Evolutionary conservation across 2,329 filamentous ascomycete genomes (phyloP), one percentile per base, ranked within the genome.

Genomic region (Penicillium sp.): DNA sequence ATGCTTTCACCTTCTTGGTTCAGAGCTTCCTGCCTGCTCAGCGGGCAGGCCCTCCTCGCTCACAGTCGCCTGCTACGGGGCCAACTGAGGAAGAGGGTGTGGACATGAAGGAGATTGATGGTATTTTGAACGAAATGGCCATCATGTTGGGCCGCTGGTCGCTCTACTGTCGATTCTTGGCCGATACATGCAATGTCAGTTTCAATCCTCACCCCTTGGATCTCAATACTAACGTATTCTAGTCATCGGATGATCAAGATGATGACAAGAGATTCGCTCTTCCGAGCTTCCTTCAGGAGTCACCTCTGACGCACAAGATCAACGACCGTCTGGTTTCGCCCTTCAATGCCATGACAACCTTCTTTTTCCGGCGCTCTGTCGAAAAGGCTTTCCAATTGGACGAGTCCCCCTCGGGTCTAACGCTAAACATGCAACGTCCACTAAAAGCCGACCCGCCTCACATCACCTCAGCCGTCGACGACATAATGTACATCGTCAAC

Each of bases 401-500:
- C 69, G 95, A 99, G 71, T 83, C 87, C 18, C 94, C 94, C 0
- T 76, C 81, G 1, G 91, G 91, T 18, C 78, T 99, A 18, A 89
- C 89, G 0, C 79, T 99, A 32, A 90, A 87, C 67, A 80, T 88
- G 40, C 87, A 82, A 66, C 89, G 82, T 66, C 80, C 88, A 3
- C 79, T 96, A 41, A 85, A 88, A 48, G 83, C 87, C 54, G 91
- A 92, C 63, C 84, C 91, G 3, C 94, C 94, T 0, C 95, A 90
- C 68, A 96, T 99, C 65, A 93, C 94, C 41, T 92, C 92, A 2
- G 92, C 93, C 0, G 92, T 99, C 8, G 94, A 99, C 77, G 94
- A 97, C 75, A 92, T 97, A 67, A 97, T 99, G 93, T 99, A 97
- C 75, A 97, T 99, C 64, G 90, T 96, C 69, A 96, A 95, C 69